Evolutionary conservation across 345 rosid species (phyloP).

Genomic region (Luvunga scandens): DNA sequence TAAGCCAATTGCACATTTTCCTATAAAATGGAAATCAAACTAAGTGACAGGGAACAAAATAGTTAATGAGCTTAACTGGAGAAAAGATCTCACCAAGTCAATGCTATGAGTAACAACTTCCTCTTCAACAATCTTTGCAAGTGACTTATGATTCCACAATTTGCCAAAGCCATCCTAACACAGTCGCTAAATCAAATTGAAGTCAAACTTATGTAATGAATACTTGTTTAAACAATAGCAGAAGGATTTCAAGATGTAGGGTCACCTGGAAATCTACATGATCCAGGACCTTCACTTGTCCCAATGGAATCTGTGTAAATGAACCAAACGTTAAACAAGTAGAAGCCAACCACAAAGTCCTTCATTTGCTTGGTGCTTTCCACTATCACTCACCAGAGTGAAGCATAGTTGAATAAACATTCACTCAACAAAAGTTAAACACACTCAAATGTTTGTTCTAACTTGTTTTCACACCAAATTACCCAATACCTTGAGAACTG

Average conservation of each 20-base stretch:
- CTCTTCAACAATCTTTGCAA: slow-evolving; percentile 54
- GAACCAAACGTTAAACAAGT: not conserved
- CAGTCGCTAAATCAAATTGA: slow-evolving; percentile 9
- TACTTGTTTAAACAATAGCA: slow-evolving; percentile 1
- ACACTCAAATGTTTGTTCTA: too few relatives aligned
- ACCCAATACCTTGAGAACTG: slow-evolving; percentile 54
- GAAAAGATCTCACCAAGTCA: slow-evolving; percentile 45
- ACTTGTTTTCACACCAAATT: not conserved
- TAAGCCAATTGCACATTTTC: not conserved
- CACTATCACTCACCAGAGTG: not conserved
- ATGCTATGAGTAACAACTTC: slow-evolving; percentile 50
- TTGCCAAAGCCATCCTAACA: slow-evolving; percentile 85
- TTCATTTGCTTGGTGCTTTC: not conserved
- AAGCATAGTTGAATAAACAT: not conserved
- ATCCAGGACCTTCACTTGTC: slow-evolving; percentile 66
- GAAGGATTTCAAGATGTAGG: not conserved
- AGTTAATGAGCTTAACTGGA: not conserved
- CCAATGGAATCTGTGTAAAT: slow-evolving; percentile 46
- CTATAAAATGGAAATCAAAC: not conserved
- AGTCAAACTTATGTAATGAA: slow-evolving; percentile 2
- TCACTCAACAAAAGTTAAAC: not conserved
- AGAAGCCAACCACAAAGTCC: not conserved
- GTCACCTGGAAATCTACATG: slow-evolving; percentile 68
- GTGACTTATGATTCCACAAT: slow-evolving; percentile 60
- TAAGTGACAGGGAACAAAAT: not conserved